Base-by-base conservation (phyloP, 139 green algal species). In the Tetratostichococcus sp. region DNA sequence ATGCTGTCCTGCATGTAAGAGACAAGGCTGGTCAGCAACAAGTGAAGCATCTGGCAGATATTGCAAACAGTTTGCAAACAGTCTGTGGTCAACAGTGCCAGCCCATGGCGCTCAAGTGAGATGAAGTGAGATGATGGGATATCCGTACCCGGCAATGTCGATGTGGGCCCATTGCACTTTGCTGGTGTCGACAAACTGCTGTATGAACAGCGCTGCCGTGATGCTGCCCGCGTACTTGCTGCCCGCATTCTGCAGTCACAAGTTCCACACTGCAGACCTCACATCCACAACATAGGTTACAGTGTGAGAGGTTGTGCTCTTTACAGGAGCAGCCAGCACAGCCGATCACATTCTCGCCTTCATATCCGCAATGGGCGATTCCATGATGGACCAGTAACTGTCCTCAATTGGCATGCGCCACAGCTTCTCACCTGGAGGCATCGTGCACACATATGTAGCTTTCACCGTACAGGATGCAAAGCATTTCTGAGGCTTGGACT, bases 341-440 rank as follows among this genome's bases (percentile, higher is more conserved):
- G n/a, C n/a, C n/a, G n/a, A n/a, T 83, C 14, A 31, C 79, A 19
- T 90, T 74, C 89, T 93, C 81, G 97, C 97, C 76, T 93, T 93
- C 80, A 97, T 90, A 86, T 98, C 95, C 0, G 95, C 94, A 31
- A 93, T 75, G 30, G 75, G 70, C 74, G 76, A 89, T 77, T 91
- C 88, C 75, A 87, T 98, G 91, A 77, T 67, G 39, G 98, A 92
- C 67, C 84, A 87, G 84, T 98, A 98, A 16, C 69, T 66, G 2
- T 90, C 76, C 80, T 98, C 94, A 78, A 98, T 79, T 1, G 96
- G 96, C 93, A 99, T 90, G 30, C 93, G 85, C 96, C 96, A 99
- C 42, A 97, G 1, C 75, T 93, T 93, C 84, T 97, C 91, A 25
- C 91, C 91, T 71, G 81, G 71, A 28, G 19, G 39, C 11, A 30